These are phyloP conservation scores for Talaromyces verruculosus DNA, from an alignment of 2,329 filamentous ascomycete genomes.

Conservation along the genomic window DNA sequence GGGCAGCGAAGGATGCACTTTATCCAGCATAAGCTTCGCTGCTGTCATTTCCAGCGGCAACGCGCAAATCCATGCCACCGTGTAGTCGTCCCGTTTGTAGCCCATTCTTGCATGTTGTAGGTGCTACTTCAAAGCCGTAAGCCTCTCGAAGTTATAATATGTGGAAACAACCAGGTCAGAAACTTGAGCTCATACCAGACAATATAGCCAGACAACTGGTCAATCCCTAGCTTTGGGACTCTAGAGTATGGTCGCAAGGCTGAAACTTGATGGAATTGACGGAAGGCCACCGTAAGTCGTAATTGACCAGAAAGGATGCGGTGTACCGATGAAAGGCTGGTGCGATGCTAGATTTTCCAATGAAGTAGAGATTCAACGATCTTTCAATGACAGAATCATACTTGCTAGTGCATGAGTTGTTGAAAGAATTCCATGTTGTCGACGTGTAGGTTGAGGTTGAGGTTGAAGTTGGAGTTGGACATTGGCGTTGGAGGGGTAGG, in stretches of 20 bases:
- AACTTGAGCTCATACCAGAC: too few species aligned
- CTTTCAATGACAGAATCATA: neutral
- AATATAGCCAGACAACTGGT: too few species aligned
- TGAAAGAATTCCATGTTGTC: too few species aligned
- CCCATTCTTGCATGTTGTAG: neutral
- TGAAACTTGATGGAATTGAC: too few species aligned
- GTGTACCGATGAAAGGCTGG: neutral
- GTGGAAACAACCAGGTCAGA: neutral
- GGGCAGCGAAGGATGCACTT: conserved; percentile 5
- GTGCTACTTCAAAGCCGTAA: too few species aligned
- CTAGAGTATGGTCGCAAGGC: too few species aligned
- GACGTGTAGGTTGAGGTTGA: neutral
- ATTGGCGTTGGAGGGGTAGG: neutral
- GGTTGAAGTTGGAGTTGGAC: neutral
- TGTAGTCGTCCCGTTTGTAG: conserved; percentile 3
- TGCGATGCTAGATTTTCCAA: neutral
- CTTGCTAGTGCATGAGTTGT: neutral
- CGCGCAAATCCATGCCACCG: conserved; percentile 13
- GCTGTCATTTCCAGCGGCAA: conserved; percentile 22
- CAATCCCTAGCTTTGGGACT: too few species aligned
- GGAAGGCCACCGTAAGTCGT: too few species aligned
- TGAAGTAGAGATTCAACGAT: neutral
- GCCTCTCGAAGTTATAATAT: neutral
- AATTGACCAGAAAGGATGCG: too few species aligned
- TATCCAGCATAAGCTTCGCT: conserved; percentile 21